Evolutionary conservation across 1,139 yeast species (phyloP), one percentile per base, ranked within the genome.

Genomic region (Candida sojae): DNA sequence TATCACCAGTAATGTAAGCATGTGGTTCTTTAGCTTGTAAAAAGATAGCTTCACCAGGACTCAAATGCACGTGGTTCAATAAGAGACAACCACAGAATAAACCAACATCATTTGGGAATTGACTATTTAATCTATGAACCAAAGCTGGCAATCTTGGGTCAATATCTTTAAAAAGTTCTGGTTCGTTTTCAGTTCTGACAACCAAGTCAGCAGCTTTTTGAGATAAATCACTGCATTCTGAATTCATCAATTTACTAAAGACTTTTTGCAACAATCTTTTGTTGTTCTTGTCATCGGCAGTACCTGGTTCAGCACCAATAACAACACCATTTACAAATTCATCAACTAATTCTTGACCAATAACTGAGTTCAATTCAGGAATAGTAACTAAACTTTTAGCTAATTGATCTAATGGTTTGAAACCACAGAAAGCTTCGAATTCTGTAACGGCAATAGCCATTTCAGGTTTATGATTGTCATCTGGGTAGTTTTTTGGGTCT

Each of bases 371-470:
- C 49, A 95, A 81, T 68, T 91, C 97, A 5, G 96, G 93, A 46
- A 93, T 79, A 10, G 80, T 77, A 49, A 75, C 62, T 58, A 93
- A 78, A 53, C 90, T 83, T 43, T 73, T 73, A 36, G 85, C 83
- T 57, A 93, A 80, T 68, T 91, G 86, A 42, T 77, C 79, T 60
- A 92, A 79, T 10, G 99, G 99, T 67, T 95, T 87, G 75, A 93
- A 93, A 0, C 99, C 99, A 69, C 99, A 93, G 73, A 93, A 92
- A 0, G 97, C 99, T 73, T 93, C 98, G 61, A 93, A 93, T 52
- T 83, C 89, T 17, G 98, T 92, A 47, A 93, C 84, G 9, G 99
- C 99, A 65, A 93, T 84, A 46, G 99, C 98, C 98, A 93, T 95
- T 70, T 93, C 99, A 23, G 99, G 99, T 75, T 93, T 93, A 72